phyloP scores from a whole-genome alignment of 2,329 filamentous ascomycete genomes.

The Acarospora socialis region DNA sequence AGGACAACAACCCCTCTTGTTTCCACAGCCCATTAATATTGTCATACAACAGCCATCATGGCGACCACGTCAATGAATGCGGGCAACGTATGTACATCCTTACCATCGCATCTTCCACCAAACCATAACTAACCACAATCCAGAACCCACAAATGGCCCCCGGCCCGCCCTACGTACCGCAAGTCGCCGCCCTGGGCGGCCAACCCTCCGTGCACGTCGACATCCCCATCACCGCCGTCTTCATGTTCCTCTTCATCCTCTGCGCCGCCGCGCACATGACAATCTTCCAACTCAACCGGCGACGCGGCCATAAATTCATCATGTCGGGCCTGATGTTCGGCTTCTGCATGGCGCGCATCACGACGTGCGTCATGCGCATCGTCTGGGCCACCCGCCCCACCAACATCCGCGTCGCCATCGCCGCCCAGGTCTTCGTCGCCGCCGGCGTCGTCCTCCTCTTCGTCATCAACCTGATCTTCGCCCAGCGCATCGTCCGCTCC shows the following conservation, averaged over 20 bases:
- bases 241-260: constrained; percentile 37
- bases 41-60: too few species aligned
- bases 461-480: constrained; percentile 62
- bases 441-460: constrained; percentile 64
- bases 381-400: constrained; percentile 36
- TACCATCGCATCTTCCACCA: too few species aligned
- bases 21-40: too few species aligned
- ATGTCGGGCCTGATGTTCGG: constrained; percentile 31
- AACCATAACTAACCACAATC: too few species aligned
- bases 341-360: constrained; percentile 36
- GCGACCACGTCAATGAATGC: too few species aligned
- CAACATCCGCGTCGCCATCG: constrained; percentile 37
- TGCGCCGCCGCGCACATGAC: constrained; percentile 31
- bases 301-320: constrained; percentile 34
- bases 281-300: constrained; percentile 29
- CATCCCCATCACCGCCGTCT: constrained; percentile 48
- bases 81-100: too few species aligned
- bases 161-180: constrained; percentile 27
- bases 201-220: constrained; percentile 44
- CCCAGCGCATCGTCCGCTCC: constrained; percentile 60
- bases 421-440: constrained; percentile 54
- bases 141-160: too few species aligned
- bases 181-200: constrained; percentile 40
- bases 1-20: too few species aligned
- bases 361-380: constrained; percentile 36